phyloP scores from a whole-genome alignment of 768 basidiomycete species.

The Nidularia pulvinata region DNA sequence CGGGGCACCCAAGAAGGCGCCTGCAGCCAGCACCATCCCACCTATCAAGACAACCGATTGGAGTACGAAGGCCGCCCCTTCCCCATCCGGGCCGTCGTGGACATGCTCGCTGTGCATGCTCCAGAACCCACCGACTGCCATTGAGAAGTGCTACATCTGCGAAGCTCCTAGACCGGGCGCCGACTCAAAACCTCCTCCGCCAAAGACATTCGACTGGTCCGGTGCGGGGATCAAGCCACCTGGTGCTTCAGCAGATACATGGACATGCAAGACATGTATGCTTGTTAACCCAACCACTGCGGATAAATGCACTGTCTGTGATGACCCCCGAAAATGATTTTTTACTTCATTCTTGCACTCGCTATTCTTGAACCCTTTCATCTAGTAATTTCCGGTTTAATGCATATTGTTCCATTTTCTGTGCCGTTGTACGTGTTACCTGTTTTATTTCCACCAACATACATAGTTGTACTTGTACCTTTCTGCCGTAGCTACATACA shows the following conservation, averaged over 20 bases:
- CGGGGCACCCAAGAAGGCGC: slow-evolving; percentile 4
- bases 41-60: slow-evolving; percentile 5
- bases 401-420: neutral
- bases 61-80: slow-evolving; percentile 6
- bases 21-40: slow-evolving; percentile 1
- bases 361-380: too few relatives aligned
- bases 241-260: slow-evolving; percentile 22
- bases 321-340: slow-evolving; percentile 27
- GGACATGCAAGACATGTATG: slow-evolving; percentile 58
- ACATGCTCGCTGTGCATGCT: neutral
- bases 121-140: neutral
- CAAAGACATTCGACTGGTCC: slow-evolving; percentile 50
- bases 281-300: slow-evolving; percentile 42
- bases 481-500: too few relatives aligned
- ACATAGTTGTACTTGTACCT: too few relatives aligned
- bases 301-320: slow-evolving; percentile 53
- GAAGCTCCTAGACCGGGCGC: neutral
- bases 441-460: too few relatives aligned
- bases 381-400: neutral
- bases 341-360: neutral
- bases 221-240: slow-evolving; percentile 60
- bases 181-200: neutral
- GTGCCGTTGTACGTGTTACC: too few relatives aligned
- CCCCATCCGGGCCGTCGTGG: neutral
- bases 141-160: neutral